phyloP scores from a whole-genome alignment of 306 rosid species.

The Echinosophora koreensis region DNA sequence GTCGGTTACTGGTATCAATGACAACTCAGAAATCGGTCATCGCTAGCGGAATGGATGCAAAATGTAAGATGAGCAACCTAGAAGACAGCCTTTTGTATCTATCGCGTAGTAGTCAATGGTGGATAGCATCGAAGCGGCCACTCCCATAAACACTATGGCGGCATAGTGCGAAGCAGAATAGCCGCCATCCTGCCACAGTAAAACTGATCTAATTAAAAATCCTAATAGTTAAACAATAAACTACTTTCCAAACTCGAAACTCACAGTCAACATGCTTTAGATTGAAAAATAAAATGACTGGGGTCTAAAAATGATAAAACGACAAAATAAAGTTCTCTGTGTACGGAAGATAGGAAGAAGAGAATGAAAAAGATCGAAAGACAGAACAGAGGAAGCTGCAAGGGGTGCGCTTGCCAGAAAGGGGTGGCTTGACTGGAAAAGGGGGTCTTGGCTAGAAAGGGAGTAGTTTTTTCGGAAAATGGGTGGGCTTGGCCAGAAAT shows the following conservation, averaged over 20 bases:
- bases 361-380: not conserved
- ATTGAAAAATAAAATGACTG: not conserved
- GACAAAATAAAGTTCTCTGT: not conserved
- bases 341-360: not conserved
- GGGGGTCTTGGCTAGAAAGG: too few species aligned
- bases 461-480: not conserved
- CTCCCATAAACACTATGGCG: not conserved
- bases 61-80: slow-evolving; percentile 26
- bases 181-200: not conserved
- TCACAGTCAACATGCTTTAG: not conserved
- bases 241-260: not conserved
- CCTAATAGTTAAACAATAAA: not conserved
- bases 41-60: not conserved
- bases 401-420: not conserved
- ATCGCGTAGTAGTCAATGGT: not conserved
- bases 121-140: not conserved
- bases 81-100: not conserved
- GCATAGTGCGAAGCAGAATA: not conserved
- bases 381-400: not conserved
- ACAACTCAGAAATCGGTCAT: not conserved
- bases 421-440: not conserved
- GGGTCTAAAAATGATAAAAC: not conserved
- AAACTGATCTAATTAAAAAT: too few species aligned
- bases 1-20: not conserved
- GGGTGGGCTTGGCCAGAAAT: not conserved